Base-by-base conservation (phyloP, 345 rosid species). In the Orychophragmus violaceus region DNA sequence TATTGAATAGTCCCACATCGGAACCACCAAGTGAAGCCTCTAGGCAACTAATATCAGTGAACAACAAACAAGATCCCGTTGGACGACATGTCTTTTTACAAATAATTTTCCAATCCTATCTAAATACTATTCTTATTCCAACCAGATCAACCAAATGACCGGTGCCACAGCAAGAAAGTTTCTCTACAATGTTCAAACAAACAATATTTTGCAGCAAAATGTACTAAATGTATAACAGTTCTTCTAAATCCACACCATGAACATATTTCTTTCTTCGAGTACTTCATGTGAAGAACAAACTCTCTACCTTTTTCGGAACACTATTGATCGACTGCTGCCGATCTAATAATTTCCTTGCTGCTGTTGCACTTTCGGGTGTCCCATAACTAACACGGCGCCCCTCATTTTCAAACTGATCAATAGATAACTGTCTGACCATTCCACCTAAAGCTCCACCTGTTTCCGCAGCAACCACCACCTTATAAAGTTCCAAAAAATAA, bases 391-490 rank as follows among this genome's bases (percentile, higher is more conserved):
- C 97, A 82, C 96, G 88, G 56, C 97, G 85, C 61, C 96, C 96
- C 80, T 94, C 97, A 71, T 90, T 94, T 81, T 94, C 97, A 79
- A 94, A 94, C 74, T 90, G 97, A 68, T 94, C 97, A 42, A 90
- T 89, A 3, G 99, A 89, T 78, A 90, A 91, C 77, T 85, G 96
- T 69, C 97, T 82, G 62, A 94, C 97, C 97, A 91, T 82, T 69
- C 99, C 97, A 72, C 97, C 97, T 78, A 94, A 82, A 67, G 96
- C 99, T 68, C 97, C 99, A 68, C 90, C 89, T 19, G 97, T 84
- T 81, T 94, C 97, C 68, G 97, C 91, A 66, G 99, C 95, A 66
- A 94, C 86, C 76, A 94, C 97, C 51, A 94, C 99, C 99, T 94
- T 76, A 63, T 23, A 56, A 58, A 50, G 46, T 58, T 58, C 45